phyloP scores from a whole-genome alignment of 2,329 filamentous ascomycete genomes.

The Colletotrichum abscissum region DNA sequence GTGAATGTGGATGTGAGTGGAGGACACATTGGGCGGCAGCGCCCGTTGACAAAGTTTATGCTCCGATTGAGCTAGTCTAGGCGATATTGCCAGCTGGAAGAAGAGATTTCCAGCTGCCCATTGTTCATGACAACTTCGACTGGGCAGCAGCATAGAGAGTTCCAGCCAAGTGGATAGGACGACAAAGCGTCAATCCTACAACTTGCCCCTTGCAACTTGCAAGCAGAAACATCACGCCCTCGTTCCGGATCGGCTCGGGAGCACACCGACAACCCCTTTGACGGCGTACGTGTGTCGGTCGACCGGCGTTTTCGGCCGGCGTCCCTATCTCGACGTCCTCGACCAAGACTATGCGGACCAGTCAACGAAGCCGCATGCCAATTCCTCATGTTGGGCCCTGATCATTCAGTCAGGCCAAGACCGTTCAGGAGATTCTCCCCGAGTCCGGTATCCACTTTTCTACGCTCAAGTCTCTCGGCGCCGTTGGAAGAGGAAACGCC shows the following conservation, averaged over 20 bases:
- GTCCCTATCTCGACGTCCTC: not conserved
- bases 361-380: not conserved
- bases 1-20: not conserved
- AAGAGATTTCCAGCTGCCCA: not conserved
- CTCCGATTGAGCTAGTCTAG: not conserved
- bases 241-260: not conserved
- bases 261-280: not conserved
- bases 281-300: not conserved
- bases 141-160: not conserved
- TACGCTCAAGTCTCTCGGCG: not conserved
- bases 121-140: not conserved
- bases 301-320: not conserved
- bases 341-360: not conserved
- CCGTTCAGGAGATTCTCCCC: not conserved
- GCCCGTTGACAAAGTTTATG: not conserved
- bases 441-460: not conserved
- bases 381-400: not conserved
- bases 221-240: not conserved
- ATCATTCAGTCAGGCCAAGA: not conserved
- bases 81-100: not conserved
- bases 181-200: not conserved
- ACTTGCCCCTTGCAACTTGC: not conserved
- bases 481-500: not conserved
- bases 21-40: not conserved
- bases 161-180: not conserved